Conservation (phyloP, 805 yeast genomes). For the Wickerhamiella nectarea region DNA sequence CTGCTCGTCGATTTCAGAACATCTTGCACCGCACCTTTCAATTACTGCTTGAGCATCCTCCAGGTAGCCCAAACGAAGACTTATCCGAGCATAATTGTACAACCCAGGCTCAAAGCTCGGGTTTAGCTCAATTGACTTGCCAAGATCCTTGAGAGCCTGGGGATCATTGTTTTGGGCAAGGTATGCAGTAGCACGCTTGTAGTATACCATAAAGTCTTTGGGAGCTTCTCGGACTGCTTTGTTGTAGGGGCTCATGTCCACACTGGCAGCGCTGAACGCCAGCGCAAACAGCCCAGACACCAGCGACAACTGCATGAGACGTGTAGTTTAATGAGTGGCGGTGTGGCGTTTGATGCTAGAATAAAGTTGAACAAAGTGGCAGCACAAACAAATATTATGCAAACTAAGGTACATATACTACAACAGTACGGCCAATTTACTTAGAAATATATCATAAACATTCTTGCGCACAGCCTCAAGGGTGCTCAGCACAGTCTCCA, state of each 20-base stretch:
- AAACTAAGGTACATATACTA: too few species aligned
- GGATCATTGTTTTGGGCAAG: constrained; percentile 25
- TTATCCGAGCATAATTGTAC: constrained; percentile 24
- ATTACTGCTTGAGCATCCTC: constrained; percentile 19
- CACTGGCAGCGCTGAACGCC: constrained; percentile 1
- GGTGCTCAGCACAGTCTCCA: not conserved
- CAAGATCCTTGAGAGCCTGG: constrained; percentile 28
- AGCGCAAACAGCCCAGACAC: not conserved
- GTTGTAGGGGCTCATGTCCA: constrained; percentile 18
- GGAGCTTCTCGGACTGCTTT: constrained; percentile 21
- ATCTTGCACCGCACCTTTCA: constrained; percentile 10
- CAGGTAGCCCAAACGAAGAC: constrained; percentile 24
- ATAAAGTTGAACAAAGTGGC: too few species aligned
- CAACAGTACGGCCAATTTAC: not conserved
- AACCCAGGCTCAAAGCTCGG: constrained; percentile 27
- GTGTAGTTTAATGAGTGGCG: not conserved
- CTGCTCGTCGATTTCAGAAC: constrained; percentile 15
- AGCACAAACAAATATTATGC: too few species aligned
- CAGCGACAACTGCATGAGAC: constrained; percentile 2
- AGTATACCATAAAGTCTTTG: constrained; percentile 22
- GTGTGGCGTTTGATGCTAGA: too few species aligned
- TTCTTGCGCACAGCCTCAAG: not conserved
- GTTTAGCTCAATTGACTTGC: constrained; percentile 23
- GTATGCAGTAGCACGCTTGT: constrained; percentile 28
- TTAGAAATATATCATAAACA: not conserved